Base-by-base conservation (phyloP, 148 eudicot species). In the Heliamphora exappendiculata region DNA sequence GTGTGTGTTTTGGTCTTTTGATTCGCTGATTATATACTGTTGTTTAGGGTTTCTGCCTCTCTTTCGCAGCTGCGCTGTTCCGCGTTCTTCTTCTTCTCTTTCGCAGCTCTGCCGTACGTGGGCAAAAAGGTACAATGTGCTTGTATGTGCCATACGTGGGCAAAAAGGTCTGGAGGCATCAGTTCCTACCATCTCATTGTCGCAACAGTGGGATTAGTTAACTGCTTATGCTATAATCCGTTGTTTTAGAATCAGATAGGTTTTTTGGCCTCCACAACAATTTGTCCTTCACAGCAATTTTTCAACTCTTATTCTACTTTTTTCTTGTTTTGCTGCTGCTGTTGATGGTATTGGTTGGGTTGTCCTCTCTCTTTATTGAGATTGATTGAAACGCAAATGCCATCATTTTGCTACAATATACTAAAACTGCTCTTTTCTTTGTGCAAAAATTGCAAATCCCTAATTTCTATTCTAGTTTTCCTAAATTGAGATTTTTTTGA, bases 81-180 rank as follows among this genome's bases (percentile, higher is more conserved):
- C n/a, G n/a, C n/a, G n/a, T n/a, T n/a, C n/a, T n/a, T n/a, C n/a
- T n/a, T n/a, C n/a, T 70, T 72, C 36, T 39, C 16, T 77, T 0
- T 60, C 86, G 86, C 94, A 94, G n/a, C n/a, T n/a, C n/a, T n/a
- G 98, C 90, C 88, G 60, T n/a, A 91, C 87, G 82, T 47, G 45
- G 53, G 89, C 80, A 57, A 84, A 89, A 79, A 97, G 92, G 72
- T 94, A 92, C 82, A 74, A 83, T 37, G 90, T 88, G 69, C 90
- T 92, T 37, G 85, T 79, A 57, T 71, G 85, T 81, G 94, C 97
- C 65, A 76, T 91, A 77, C 82, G 88, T 82, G 96, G 87, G 60
- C 86, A 85, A 71, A 85, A 86, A 86, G 97, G 97, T 51, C 85
- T 88, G 65, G 73, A 80, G 57, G 93, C 96, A 71, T 92, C 97